phyloP scores from a whole-genome alignment of 73 alveolate genomes.

The Paramecium pentaurelia region DNA sequence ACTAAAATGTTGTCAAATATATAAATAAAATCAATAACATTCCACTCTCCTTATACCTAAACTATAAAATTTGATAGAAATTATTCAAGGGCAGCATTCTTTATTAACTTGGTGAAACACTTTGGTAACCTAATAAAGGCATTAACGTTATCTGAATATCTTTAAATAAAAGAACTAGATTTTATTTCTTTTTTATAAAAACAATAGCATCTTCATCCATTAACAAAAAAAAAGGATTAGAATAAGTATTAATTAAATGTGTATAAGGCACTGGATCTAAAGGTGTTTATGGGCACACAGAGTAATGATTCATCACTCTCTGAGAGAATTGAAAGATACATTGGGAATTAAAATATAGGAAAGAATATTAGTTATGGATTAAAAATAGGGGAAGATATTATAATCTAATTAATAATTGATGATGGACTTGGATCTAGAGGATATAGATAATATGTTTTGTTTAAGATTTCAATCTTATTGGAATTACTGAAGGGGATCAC shows the following conservation, averaged over 20 bases:
- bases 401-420: slow-evolving; percentile 67
- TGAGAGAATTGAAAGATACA: slow-evolving; percentile 64
- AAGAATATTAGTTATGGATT: slow-evolving; percentile 68
- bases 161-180: not conserved
- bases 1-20: slow-evolving; percentile 14
- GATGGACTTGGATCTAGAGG: slow-evolving; percentile 84
- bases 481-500: slow-evolving; percentile 59
- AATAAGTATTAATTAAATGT: slow-evolving; percentile 73
- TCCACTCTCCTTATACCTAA: not conserved
- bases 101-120: slow-evolving; percentile 47
- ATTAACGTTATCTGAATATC: not conserved
- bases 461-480: slow-evolving; percentile 36
- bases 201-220: slow-evolving; percentile 60
- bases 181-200: slow-evolving; percentile 68
- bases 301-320: slow-evolving; percentile 71
- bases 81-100: slow-evolving; percentile 43
- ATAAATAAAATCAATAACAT: not conserved
- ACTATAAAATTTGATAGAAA: not conserved
- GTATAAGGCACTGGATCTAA: slow-evolving; percentile 83
- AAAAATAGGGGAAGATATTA: slow-evolving; percentile 66
- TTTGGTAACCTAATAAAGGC: not conserved
- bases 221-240: slow-evolving; percentile 63
- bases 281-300: slow-evolving; percentile 78
- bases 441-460: slow-evolving; percentile 64
- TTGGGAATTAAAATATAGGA: slow-evolving; percentile 67